Percentiles rank a stretch among this genome's conserved stretches.
Evolutionary conservation across 108 stramenopile genomes (phyloP).

Genomic region (Schizochytrium sp.): DNA sequence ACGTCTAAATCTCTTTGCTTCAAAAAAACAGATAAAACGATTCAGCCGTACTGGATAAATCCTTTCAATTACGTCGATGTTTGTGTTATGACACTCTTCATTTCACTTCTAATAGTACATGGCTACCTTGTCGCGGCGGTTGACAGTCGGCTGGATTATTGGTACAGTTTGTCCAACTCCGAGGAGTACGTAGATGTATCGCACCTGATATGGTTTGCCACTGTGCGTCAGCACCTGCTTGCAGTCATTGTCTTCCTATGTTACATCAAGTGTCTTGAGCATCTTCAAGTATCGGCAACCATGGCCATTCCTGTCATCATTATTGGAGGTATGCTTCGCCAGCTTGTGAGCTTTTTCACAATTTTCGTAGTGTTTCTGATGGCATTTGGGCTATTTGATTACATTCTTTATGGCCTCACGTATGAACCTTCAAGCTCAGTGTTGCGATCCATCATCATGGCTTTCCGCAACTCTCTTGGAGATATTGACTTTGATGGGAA

Average conservation of each 20-base stretch:
- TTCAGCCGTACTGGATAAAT: conserved; percentile 40
- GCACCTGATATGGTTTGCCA: background rate
- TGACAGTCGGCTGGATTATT: background rate
- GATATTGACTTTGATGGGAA: conserved; percentile 52
- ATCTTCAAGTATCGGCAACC: conserved; percentile 34
- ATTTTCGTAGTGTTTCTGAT: conserved; percentile 48
- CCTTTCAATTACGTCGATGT: conserved; percentile 51
- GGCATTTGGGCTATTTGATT: conserved; percentile 56
- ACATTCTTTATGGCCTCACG: conserved; percentile 42
- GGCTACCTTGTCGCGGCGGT: background rate
- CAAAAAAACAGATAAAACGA: background rate
- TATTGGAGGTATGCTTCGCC: conserved; percentile 46
- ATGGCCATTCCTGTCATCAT: conserved; percentile 56
- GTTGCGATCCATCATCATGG: background rate
- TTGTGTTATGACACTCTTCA: conserved; percentile 7
- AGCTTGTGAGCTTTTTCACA: conserved; percentile 49
- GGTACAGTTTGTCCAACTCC: background rate
- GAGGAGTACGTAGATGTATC: conserved; percentile 36
- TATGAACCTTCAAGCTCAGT: conserved; percentile 43
- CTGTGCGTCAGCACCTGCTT: conserved; percentile 27
- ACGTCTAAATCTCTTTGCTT: background rate
- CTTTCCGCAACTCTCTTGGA: conserved; percentile 35
- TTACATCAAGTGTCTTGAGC: conserved; percentile 51
- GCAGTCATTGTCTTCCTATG: conserved; percentile 46
- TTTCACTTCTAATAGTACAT: background rate